Evolutionary conservation across 2,329 filamentous ascomycete species (phyloP), one percentile per base, ranked within the genome.

Genomic region (Fusarium solani-melongenae): DNA sequence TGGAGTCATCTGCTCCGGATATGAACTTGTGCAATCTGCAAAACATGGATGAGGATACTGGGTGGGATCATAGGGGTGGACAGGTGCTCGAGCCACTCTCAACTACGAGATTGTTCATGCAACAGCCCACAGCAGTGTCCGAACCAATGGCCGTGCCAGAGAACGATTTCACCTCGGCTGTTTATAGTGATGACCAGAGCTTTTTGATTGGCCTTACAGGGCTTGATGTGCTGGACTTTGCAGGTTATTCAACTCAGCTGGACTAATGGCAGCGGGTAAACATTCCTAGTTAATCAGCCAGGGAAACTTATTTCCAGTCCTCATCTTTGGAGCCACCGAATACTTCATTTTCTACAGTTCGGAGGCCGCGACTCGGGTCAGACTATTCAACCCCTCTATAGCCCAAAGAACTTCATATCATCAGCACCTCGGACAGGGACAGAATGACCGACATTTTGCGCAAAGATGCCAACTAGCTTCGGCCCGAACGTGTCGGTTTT

Each of bases 121-220:
- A 49, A 10, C 56, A 57, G 44, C 56, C 62, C 34, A 46, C 44
- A 29, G 17, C 24, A 29, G 44, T 11, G 9, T 29, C 44, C 15
- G 24, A 29, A 15, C 44, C 44, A 49, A 11, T 33, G 17, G n/a
- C 15, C 9, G n/a, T 66, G n/a, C 17, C 46, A n/a, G 64, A 57
- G 5, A 59, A 53, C 1, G 59, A 66, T 0, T 58, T 78, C 17
- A 29, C 67, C 4, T 69, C 70, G 2, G 58, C 65, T 1, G 36
- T 68, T 11, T 76, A 71, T 36, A 71, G 60, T 46, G 74, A 77
- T 4, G 74, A 77, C 22, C 74, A 78, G 51, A 74, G 62, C n/a
- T 74, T 77, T 29, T 11, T 77, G 11, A 77, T 79, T 67, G 76
- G 76, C 0, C 24, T 79, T 8, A 77, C 75, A 7, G 76, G 75